Conservation (phyloP, 768 basidiomycete genomes). For the Mycena kentingensis region DNA sequence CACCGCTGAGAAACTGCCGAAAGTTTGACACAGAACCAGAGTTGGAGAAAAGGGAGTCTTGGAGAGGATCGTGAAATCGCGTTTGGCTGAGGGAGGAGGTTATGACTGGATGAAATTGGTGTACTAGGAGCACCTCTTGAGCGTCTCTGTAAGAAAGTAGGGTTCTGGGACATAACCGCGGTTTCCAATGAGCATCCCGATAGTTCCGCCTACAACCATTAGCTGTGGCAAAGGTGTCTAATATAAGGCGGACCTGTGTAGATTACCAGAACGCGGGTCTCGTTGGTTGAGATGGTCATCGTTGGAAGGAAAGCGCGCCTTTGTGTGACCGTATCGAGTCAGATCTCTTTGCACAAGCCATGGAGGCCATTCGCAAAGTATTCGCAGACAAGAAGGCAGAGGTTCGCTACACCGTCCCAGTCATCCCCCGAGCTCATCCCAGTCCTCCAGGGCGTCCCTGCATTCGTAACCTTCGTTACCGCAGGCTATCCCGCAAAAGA, state of each 20-base stretch:
- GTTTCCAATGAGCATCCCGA: conserved; percentile 81
- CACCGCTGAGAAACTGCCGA: conserved; percentile 64
- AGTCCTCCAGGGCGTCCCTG: conserved; percentile 51
- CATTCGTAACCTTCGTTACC: conserved; percentile 87
- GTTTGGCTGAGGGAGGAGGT: conserved; percentile 56
- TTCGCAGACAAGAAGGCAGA: conserved; percentile 66
- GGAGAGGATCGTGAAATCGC: conserved; percentile 89
- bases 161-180: conserved; percentile 85
- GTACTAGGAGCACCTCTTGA: conserved; percentile 33
- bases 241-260: conserved; percentile 60
- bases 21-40: conserved; percentile 78
- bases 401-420: conserved; percentile 33
- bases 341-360: conserved; percentile 30
- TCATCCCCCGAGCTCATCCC: background rate
- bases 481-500: conserved; percentile 83
- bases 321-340: conserved; percentile 2
- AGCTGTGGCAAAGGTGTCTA: background rate
- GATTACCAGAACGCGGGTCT: conserved; percentile 81
- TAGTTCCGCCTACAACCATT: conserved; percentile 62
- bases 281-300: conserved; percentile 44
- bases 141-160: conserved; percentile 82
- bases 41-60: conserved; percentile 84
- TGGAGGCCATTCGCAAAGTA: conserved; percentile 72
- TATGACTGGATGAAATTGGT: background rate
- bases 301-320: conserved; percentile 13